Base-by-base conservation (phyloP, 768 basidiomycete species). In the Trichaptum fuscoviolaceum region DNA sequence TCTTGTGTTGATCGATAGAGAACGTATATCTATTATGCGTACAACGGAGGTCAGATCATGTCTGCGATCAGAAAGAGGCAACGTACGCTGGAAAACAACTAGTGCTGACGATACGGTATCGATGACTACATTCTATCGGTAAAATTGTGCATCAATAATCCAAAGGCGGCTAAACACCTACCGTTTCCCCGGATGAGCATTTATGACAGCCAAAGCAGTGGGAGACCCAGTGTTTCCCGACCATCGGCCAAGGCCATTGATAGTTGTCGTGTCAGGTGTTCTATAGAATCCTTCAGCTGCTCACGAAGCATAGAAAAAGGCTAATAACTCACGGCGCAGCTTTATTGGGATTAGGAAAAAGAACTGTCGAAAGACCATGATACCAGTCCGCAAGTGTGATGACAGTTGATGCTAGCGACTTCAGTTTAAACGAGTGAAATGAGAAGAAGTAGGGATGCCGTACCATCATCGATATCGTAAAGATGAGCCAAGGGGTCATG, bases 351-450 rank as follows among this genome's bases (percentile, higher is more conserved):
- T 66, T 63, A 12, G 66, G 62, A 1, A 59, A 52, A 24, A 71
- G 67, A 1, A 57, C 42, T 0, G 62, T 67, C 26, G 67, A 63
- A 12, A 64, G 27, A 15, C 64, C 24, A 25, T 74, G 74, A 7
- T 74, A 82, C 82, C 83, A 84, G 68, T 84, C 83, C 0, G 80
- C 77, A n/a, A 84, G 72, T 1, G 81, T 81, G 67, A 84, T 82
- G 35, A 85, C 70, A 7, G 84, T 85, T 20, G 74, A 71, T 73
- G 83, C 83, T 61, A 20, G 17, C 15, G 60, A 35, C 9, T n/a
- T 42, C 20, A 59, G 6, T 42, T 23, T 26, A 59, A 59, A 15
- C 24, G 35, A 35, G 57, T 25, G 57, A n/a, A 24, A 65, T 36
- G 23, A 17, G 12, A 12, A 6, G 23, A 15, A 7, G n/a, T 30